Base-by-base conservation (phyloP, 805 yeast genomes). In the Suhomyces prunicola region DNA sequence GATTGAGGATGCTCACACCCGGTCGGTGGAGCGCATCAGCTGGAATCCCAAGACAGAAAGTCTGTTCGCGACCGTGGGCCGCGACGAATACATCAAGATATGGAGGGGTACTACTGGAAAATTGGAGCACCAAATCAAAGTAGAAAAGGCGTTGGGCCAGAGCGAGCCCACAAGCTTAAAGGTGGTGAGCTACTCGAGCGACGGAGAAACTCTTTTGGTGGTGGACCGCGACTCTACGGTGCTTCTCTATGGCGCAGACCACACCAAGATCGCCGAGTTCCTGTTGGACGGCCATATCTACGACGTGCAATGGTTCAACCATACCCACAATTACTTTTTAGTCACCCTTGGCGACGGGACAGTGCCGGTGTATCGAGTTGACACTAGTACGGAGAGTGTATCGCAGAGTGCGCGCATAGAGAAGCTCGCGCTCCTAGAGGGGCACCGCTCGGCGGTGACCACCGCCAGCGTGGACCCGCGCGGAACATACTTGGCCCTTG, bases 361-460 rank as follows among this genome's bases (percentile, higher is more conserved):
- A 22, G 65, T 75, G 54, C 58, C 60, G 9, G 47, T 74, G 17
- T 66, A 60, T 57, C 59, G 61, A 42, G 48, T 61, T 15, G 47
- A 22, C 13, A 29, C 26, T 17, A 17, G 23, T 6, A 13, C 22
- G 13, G 23, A 6, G 15, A 7, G 36, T 10, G 15, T 13, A 1
- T 29, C 31, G 31, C n/a, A 12, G 42, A 35, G 40, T 35, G 40
- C 41, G 17, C 17, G 9, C 5, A 15, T n/a, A 36, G 22, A 17
- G 41, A 15, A 17, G 19, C 41, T 15, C 41, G 41, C 41, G 19
- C 41, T 15, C 9, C 24, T 39, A 10, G 54, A 56, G 33, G 73
- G 76, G 19, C 88, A 85, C 58, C 70, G 81, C 41, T 77, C 85
- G 1, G 68, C 84, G 1, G 75, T 81, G 3, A 75, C 80, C 2